These are phyloP conservation scores for Metarhizium brunneum DNA, from an alignment of 2,329 filamentous ascomycete genomes.

Conservation along the genomic window DNA sequence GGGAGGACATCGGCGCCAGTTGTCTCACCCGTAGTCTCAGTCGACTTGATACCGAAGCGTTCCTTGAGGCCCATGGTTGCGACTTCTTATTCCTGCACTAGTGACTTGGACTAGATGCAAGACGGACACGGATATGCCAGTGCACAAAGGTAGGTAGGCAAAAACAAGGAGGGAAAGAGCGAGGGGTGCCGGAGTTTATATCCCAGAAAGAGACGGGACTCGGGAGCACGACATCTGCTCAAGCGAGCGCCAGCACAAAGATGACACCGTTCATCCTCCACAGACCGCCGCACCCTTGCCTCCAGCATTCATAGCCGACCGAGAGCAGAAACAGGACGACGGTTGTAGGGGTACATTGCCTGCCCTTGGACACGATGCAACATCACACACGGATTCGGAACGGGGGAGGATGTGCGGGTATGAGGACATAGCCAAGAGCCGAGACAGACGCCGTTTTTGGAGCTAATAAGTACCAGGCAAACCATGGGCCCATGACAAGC, in stretches of 20 bases:
- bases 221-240: not conserved
- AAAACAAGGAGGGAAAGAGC: not conserved
- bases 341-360: not conserved
- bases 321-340: not conserved
- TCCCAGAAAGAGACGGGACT: not conserved
- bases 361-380: not conserved
- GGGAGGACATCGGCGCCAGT: constrained; percentile 13
- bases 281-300: not conserved
- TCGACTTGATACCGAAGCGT: constrained; percentile 10
- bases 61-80: constrained; percentile 14
- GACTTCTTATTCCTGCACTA: not conserved
- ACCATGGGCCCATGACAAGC: not conserved
- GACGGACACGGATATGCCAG: not conserved
- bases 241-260: not conserved
- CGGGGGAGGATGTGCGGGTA: not conserved
- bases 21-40: constrained; percentile 10
- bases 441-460: not conserved
- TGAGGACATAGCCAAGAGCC: not conserved
- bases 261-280: not conserved
- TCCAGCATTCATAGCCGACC: not conserved
- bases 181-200: constrained; percentile 6
- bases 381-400: not conserved
- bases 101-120: not conserved
- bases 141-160: not conserved
- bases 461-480: not conserved